These are phyloP conservation scores for Excoecaria agallocha DNA, from an alignment of 345 rosid species.

Conservation along the genomic window DNA sequence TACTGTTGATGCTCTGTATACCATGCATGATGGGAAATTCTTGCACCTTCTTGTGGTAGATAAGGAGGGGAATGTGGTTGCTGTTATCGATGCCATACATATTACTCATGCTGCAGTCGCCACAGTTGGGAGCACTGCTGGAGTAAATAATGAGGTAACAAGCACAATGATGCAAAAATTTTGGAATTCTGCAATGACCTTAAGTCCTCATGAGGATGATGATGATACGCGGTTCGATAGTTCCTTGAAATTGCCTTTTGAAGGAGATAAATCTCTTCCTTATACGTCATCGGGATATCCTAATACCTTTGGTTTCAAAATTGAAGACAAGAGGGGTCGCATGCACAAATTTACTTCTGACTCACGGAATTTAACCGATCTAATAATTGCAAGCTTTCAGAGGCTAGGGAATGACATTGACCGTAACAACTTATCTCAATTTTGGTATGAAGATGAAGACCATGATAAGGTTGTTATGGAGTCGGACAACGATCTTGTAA, in stretches of 20 bases:
- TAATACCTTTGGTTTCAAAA: constrained; percentile 70
- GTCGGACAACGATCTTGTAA: constrained; percentile 75
- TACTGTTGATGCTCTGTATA: no score
- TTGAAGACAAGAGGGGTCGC: constrained; percentile 74
- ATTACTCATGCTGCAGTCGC: no score
- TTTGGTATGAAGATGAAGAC: constrained; percentile 98
- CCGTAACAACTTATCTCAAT: constrained; percentile 68
- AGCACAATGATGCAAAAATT: no score
- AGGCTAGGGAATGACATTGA: constrained; percentile 86
- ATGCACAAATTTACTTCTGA: constrained; percentile 94
- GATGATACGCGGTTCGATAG: no score
- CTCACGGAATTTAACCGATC: constrained; percentile 66
- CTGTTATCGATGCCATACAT: no score
- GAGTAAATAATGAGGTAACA: no score
- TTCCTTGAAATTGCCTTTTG: constrained; percentile 76
- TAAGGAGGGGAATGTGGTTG: no score
- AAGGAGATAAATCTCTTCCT: constrained; percentile 56
- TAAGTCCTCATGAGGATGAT: no score
- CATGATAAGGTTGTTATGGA: constrained; percentile 85
- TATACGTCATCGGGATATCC: constrained; percentile 37
- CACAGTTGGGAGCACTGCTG: no score
- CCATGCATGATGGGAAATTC: no score
- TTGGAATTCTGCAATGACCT: no score
- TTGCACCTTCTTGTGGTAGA: no score
- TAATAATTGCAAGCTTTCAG: constrained; percentile 77